Base-by-base conservation (phyloP, 176 grass and related monocot species). In the Aegilops speltoides region DNA sequence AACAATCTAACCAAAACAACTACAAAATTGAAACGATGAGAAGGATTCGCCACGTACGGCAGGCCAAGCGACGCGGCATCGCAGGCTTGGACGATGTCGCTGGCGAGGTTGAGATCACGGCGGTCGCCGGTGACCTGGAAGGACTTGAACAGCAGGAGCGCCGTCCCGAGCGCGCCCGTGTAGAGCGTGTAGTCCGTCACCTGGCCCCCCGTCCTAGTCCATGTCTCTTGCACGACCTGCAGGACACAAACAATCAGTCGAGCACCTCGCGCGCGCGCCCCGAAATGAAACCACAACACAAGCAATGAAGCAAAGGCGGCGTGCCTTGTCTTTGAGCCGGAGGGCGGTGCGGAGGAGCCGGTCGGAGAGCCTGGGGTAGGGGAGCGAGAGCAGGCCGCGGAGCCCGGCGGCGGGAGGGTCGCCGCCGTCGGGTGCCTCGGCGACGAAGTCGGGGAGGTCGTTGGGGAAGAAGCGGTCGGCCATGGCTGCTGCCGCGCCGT, bases 171-270 rank as follows among this genome's bases (percentile, higher is more conserved):
- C 34, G 87, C 76, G 40, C 95, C 95, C 38, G 91, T 98, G 88
- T 95, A 98, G 26, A 95, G 89, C 66, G 93, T 98, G 71, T 93
- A 93, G 73, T 98, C 95, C 50, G 83, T 92, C 57, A 86, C 87
- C 36, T 84, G 73, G 28, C 79, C 80, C 46, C 80, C 70, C 12
- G 76, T 68, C 23, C 84, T 88, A 15, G 75, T 40, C 93, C 95
- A 98, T 9, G 93, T 92, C 85, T 95, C 93, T 84, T 89, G 85
- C 80, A 95, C 91, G 69, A 98, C 90, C 95, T 98, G 86, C 85
- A 56, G 73, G 9, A 19, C 83, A 71, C 24, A 70, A 86, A 62
- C 79, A 73, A 89, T 87, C 80, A 43, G 69, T 74, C 73, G 86
- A 95, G 40, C 90, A 91, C 76, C 68, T 84, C 26, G 81, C 59